These are phyloP conservation scores for Coprinopsis marcescibilis DNA, from an alignment of 768 basidiomycete species.

Conservation along the genomic window DNA sequence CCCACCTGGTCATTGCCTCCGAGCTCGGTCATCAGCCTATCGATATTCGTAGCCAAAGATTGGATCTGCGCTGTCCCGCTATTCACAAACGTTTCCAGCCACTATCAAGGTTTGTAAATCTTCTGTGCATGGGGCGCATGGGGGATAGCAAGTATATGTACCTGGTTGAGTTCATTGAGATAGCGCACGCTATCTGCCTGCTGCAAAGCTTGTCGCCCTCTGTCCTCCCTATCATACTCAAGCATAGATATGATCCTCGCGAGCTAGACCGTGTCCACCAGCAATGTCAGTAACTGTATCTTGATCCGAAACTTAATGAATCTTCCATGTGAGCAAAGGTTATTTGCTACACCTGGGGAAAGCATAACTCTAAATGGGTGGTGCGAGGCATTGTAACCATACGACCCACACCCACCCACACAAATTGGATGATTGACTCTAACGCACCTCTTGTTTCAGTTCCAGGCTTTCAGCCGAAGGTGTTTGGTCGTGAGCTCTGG, in stretches of 20 bases:
- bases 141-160: constrained; percentile 23
- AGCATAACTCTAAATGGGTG: too few species aligned
- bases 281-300: background rate
- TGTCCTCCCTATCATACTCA: constrained; percentile 41
- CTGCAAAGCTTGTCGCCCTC: constrained; percentile 48
- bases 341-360: too few species aligned
- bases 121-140: background rate
- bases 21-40: constrained; percentile 52
- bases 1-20: too few species aligned
- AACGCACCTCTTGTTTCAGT: constrained; percentile 11
- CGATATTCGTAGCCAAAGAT: constrained; percentile 50
- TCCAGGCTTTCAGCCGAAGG: constrained; percentile 6
- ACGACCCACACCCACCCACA: too few species aligned
- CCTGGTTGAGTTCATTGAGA: constrained; percentile 70
- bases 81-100: constrained; percentile 80
- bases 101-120: constrained; percentile 40
- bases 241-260: constrained; percentile 26
- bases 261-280: background rate
- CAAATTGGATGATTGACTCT: background rate
- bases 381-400: too few species aligned
- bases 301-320: too few species aligned
- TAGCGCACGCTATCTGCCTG: constrained; percentile 74
- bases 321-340: too few species aligned
- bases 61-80: constrained; percentile 72
- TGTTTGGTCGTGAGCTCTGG: too few species aligned